phyloP scores from a whole-genome alignment of 805 yeast genomes.

The Schwanniomyces vanrijiae region DNA sequence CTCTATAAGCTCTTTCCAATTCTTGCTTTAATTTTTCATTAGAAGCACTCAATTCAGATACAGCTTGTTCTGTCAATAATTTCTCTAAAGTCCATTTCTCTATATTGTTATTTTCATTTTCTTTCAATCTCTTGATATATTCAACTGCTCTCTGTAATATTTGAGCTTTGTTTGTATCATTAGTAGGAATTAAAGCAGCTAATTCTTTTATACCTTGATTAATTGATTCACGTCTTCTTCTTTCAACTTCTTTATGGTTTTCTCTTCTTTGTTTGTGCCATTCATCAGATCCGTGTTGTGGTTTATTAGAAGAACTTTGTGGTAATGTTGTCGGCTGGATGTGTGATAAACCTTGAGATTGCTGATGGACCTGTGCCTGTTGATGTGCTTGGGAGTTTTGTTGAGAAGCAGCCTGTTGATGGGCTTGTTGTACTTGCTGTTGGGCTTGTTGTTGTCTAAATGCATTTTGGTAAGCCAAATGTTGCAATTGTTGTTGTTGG shows the following conservation, averaged over 20 bases:
- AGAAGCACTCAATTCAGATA: slow-evolving; percentile 77
- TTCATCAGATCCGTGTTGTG: slow-evolving; percentile 74
- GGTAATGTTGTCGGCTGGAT: slow-evolving; percentile 38
- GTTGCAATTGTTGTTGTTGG: slow-evolving; percentile 18
- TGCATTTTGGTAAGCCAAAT: slow-evolving; percentile 14
- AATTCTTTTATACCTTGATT: slow-evolving; percentile 83
- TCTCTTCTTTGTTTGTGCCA: slow-evolving; percentile 83
- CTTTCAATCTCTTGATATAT: slow-evolving; percentile 84
- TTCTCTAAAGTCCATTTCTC: slow-evolving; percentile 96
- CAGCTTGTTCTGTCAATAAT: slow-evolving; percentile 86
- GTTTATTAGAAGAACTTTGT: slow-evolving; percentile 36
- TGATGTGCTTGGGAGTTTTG: slow-evolving; percentile 8
- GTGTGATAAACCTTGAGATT: slow-evolving; percentile 13
- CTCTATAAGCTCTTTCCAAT: slow-evolving; percentile 88
- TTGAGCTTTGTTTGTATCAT: slow-evolving; percentile 88
- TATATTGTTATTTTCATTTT: slow-evolving; percentile 82
- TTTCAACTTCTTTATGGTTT: slow-evolving; percentile 94
- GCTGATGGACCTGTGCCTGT: slow-evolving; percentile 12
- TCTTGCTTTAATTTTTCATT: slow-evolving; percentile 88
- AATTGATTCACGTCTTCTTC: slow-evolving; percentile 86
- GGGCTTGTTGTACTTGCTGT: slow-evolving; percentile 16
- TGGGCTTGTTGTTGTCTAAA: slow-evolving; percentile 18
- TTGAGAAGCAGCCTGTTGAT: slow-evolving; percentile 9
- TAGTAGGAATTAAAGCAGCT: slow-evolving; percentile 74
- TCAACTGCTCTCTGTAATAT: slow-evolving; percentile 87